phyloP scores from a whole-genome alignment of 1,139 yeast genomes.

The Sporopachydermia cereana region DNA sequence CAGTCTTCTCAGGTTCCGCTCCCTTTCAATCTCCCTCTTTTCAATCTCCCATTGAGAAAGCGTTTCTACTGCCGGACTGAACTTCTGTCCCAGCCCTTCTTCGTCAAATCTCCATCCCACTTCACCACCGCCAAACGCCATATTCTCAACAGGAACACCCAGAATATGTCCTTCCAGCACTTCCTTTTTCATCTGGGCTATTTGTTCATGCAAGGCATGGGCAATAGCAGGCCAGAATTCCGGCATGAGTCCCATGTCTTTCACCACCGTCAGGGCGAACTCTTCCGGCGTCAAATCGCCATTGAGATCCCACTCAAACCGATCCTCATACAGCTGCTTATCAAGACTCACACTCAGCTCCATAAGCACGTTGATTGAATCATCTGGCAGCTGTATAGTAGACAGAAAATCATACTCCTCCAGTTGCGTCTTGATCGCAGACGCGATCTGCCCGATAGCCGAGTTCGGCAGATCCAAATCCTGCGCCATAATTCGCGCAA shows the following conservation, averaged over 20 bases:
- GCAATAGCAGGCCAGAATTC: conserved; percentile 90
- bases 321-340: conserved; percentile 78
- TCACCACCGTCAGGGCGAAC: conserved; percentile 73
- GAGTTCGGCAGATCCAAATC: conserved; percentile 59
- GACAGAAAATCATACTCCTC: conserved; percentile 62
- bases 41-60: conserved; percentile 90
- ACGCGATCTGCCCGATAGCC: conserved; percentile 54
- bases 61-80: conserved; percentile 85
- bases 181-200: conserved; percentile 69
- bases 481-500: conserved; percentile 66
- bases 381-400: conserved; percentile 52
- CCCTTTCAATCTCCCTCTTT: conserved; percentile 89
- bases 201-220: conserved; percentile 72
- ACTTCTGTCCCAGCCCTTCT: conserved; percentile 50
- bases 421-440: conserved; percentile 66
- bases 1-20: conserved; percentile 78
- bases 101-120: conserved; percentile 61
- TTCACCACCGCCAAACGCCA: conserved; percentile 44
- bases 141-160: conserved; percentile 43
- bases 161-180: conserved; percentile 68
- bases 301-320: conserved; percentile 85
- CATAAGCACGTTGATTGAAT: conserved; percentile 63
- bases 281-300: conserved; percentile 66
- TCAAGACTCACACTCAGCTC: conserved; percentile 77
- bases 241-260: conserved; percentile 71